A percentile compares a stretch with the other conserved stretches of the same genome.
Conservation (phyloP, 352 stramenopile species). For the Phytopythium aichiense region DNA sequence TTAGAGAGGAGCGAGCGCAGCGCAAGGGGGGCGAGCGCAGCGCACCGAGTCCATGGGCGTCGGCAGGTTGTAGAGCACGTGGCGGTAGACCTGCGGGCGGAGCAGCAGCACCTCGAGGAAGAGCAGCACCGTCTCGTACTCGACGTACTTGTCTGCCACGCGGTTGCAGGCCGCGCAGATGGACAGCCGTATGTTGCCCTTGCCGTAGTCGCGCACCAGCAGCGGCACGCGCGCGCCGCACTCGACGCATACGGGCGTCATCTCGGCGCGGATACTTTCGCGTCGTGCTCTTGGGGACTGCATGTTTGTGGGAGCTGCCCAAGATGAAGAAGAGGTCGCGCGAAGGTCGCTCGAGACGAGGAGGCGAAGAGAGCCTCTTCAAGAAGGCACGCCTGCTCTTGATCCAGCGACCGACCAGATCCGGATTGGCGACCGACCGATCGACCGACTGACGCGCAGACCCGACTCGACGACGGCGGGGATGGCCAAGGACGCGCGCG, state of each 20-base stretch:
- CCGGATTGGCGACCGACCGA: neutral
- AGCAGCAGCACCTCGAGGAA: slow-evolving; percentile 85
- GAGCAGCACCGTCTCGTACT: slow-evolving; percentile 82
- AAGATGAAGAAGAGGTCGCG: neutral
- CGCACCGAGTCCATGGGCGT: slow-evolving; percentile 34
- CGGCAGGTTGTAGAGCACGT: slow-evolving; percentile 79
- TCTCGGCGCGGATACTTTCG: neutral
- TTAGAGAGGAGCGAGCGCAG: too few species aligned
- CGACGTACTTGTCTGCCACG: slow-evolving; percentile 85
- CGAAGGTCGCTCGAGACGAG: slow-evolving; percentile 22
- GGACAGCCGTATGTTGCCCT: slow-evolving; percentile 76
- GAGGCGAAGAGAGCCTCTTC: slow-evolving; percentile 9
- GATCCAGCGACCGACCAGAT: neutral
- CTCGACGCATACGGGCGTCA: slow-evolving; percentile 61
- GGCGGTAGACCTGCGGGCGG: slow-evolving; percentile 81
- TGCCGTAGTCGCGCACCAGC: slow-evolving; percentile 81
- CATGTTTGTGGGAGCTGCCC: too few species aligned
- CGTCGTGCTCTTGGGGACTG: too few species aligned
- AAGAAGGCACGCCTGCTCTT: neutral
- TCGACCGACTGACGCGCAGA: neutral
- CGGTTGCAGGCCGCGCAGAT: slow-evolving; percentile 69
- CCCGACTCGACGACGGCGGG: slow-evolving; percentile 14
- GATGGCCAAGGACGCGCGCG: slow-evolving; percentile 59
- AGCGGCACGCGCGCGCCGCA: slow-evolving; percentile 59
- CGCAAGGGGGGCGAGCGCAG: neutral